A percentile compares a stretch with the other conserved stretches of the same genome.
Evolutionary conservation across 2,329 filamentous ascomycete species (phyloP).

Genomic region (Sclerotinia borealis): DNA sequence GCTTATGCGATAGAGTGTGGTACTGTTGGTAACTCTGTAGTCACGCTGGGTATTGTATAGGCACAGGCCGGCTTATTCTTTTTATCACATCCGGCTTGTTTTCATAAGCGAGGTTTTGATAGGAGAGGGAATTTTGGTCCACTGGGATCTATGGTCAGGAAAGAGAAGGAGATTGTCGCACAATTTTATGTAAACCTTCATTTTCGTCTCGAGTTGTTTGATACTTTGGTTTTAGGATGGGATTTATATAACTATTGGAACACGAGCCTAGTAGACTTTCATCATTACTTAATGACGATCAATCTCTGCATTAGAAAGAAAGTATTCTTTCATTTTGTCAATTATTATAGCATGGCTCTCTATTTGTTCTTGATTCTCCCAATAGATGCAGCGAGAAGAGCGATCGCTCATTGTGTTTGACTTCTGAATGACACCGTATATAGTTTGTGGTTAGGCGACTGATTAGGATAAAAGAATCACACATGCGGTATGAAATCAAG

Average conservation of each 20-base stretch:
- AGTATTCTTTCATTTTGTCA: background rate
- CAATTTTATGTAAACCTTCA: background rate
- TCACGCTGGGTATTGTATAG: too few relatives aligned
- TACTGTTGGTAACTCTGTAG: too few relatives aligned
- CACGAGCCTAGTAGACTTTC: background rate
- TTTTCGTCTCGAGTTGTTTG: background rate
- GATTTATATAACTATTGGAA: background rate
- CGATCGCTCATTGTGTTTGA: too few relatives aligned
- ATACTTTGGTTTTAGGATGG: background rate
- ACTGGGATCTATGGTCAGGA: background rate
- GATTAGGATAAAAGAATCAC: too few relatives aligned
- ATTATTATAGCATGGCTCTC: background rate
- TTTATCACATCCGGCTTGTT: background rate
- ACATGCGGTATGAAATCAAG: too few relatives aligned
- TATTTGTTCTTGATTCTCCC: background rate
- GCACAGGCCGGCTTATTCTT: background rate
- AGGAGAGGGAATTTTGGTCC: background rate
- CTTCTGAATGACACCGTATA: background rate
- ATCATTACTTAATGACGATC: background rate
- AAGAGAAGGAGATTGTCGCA: background rate
- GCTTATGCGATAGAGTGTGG: too few relatives aligned
- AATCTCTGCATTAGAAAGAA: too few relatives aligned
- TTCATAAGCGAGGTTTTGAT: background rate
- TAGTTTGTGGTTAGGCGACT: too few relatives aligned
- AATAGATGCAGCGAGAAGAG: too few relatives aligned